Evolutionary conservation across 2,329 filamentous ascomycete species (phyloP), one percentile per base, ranked within the genome.

Genomic region (Monosporascus sp.): DNA sequence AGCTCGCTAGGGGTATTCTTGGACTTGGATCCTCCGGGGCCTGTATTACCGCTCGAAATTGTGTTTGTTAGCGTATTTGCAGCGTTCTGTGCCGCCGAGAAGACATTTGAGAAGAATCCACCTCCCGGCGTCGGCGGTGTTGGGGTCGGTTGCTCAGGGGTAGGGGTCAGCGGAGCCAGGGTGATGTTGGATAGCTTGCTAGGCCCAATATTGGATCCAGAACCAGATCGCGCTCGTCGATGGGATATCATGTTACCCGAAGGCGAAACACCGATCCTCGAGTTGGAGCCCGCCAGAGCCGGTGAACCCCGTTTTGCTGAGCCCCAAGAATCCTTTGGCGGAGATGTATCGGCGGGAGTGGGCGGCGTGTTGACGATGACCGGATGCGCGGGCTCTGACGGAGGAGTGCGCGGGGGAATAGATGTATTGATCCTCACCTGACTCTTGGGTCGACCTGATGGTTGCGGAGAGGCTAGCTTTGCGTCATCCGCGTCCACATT

Each of bases 41-140:
- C 73, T 50, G 83, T 77, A 31, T 78, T 77, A 4, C 79, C 81
- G 67, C 85, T 92, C 48, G 84, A 83, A 47, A 97, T 86, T 48
- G 86, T 90, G 58, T 82, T 90, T 61, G 81, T 90, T 5, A 92
- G 70, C 19, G 83, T 85, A 59, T 77, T 91, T 16, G 92, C 91
- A 44, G 93, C 93, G 79, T 88, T 97, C 71, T 97, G 93, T 19
- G 94, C 94, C 46, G 88, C 93, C 41, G 91, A 93, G 59, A 99
- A 84, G 66, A 99, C 89, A 26, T 90, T 92, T 5, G 91, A 96
- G 72, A 99, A 97, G 75, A 99, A 97, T 1, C 91, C 86, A 38
- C 81, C 76, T 52, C 82, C 79, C 31, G 81, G 83, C 64, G 62
- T 81, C 77, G 52, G 70, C 63, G 59, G 76, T 50, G 57, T 72